Evolutionary conservation across 2,329 filamentous ascomycete genomes (phyloP), one percentile per base, ranked within the genome.

Genomic region (Trichoderma hamatum): DNA sequence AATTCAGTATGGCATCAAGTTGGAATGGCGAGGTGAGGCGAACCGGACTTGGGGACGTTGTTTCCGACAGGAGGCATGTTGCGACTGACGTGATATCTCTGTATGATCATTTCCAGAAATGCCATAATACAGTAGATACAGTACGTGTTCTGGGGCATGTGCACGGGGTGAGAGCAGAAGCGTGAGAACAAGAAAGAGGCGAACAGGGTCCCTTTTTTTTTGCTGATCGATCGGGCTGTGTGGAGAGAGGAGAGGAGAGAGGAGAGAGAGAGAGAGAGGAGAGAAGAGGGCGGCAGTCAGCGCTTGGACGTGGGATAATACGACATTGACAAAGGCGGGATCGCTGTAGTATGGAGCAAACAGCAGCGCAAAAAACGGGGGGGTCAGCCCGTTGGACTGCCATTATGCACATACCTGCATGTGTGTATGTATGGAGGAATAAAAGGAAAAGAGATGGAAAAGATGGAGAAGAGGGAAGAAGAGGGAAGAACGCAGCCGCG

Each of bases 261-360:
- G 24, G 21, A 21, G 46, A 24, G 46, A 26, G 21, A 51, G 46
- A 3, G 10, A 24, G 46, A 26, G 24, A 46, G 39, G 39, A 7
- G n/a, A 49, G 46, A 24, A 24, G 34, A n/a, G 43, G 49, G 49
- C 49, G 61, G 61, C 49, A 64, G 61, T 64, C 49, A 64, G 61
- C 61, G 51, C 49, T 49, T 64, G 61, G 49, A 39, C 49, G 51
- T 30, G 51, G 34, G 55, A 58, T 58, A 32, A 34, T 36, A 59
- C 32, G 59, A 19, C 10, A 21, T 39, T 34, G 61, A 55, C 61
- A 49, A 49, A 11, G 46, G 24, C 46, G n/a, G 46, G 46, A 24
- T 49, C 28, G 61, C 46, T 64, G 61, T 32, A 34, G 19, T 36
- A 52, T 63, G 60, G 43, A 49, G 59, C 21, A 16, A 9, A 43